phyloP scores from a whole-genome alignment of 495 filamentous ascomycete species.

The Penicillium pulvis region DNA sequence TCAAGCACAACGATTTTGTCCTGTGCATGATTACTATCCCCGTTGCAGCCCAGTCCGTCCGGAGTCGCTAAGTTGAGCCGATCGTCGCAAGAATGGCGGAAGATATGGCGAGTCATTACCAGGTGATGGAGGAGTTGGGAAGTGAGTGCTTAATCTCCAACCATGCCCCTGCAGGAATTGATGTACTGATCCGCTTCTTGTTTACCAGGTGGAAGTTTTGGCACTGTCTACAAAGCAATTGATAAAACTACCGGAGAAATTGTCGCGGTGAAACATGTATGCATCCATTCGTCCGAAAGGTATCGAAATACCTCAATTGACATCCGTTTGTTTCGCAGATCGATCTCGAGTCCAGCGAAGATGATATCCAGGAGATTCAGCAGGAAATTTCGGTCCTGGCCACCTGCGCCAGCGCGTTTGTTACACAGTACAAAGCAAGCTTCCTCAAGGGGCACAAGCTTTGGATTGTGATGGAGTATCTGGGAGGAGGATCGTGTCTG shows the following conservation, averaged over 20 bases:
- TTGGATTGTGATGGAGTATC: constrained; percentile 99
- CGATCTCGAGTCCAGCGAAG: constrained; percentile 95
- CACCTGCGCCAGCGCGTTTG: constrained; percentile 88
- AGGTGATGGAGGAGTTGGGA: constrained; percentile 89
- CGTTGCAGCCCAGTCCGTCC: constrained; percentile 22
- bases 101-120: constrained; percentile 78
- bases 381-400: constrained; percentile 95
- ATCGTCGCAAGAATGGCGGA: constrained; percentile 47
- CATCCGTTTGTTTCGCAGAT: constrained; percentile 59
- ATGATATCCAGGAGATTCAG: constrained; percentile 97
- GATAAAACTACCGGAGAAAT: constrained; percentile 82
- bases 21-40: constrained; percentile 24
- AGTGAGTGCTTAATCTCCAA: constrained; percentile 58
- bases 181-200: constrained; percentile 19
- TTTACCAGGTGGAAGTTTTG: constrained; percentile 83
- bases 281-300: constrained; percentile 26
- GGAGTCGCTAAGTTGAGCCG: constrained; percentile 21
- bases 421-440: constrained; percentile 95
- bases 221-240: constrained; percentile 93
- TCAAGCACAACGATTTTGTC: constrained; percentile 4
- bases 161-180: neutral
- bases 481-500: constrained; percentile 90
- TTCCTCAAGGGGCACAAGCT: constrained; percentile 93
- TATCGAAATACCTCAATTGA: constrained; percentile 22
- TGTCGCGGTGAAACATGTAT: constrained; percentile 89